Evolutionary conservation across 2,329 filamentous ascomycete genomes (phyloP).

Genomic region (Plectosphaerella cucumerina): DNA sequence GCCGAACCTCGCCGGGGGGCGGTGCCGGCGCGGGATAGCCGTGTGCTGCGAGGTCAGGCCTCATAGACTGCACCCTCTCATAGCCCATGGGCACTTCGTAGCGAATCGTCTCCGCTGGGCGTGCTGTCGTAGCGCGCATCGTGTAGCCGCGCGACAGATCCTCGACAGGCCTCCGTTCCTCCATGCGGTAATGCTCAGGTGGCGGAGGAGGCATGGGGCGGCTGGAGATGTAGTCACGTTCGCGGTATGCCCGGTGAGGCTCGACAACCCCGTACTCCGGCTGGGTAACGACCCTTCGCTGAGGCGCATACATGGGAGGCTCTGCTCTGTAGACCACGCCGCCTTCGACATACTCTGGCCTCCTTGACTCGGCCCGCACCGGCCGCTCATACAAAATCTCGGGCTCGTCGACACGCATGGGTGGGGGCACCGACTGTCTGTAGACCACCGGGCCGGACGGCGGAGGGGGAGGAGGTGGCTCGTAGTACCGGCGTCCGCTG

Average conservation of each 20-base stretch:
- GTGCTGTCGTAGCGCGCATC: constrained; percentile 52
- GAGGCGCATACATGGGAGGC: constrained; percentile 45
- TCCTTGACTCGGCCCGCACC: constrained; percentile 46
- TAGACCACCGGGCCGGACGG: constrained; percentile 22
- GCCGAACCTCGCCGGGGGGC: constrained; percentile 32
- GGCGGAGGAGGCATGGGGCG: constrained; percentile 37
- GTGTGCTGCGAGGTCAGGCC: constrained; percentile 31
- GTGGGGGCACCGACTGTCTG: constrained; percentile 51
- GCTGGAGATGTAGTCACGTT: constrained; percentile 50
- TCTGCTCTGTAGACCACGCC: constrained; percentile 44
- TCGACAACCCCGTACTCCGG: constrained; percentile 52
- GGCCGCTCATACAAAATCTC: constrained; percentile 65
- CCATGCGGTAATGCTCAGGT: constrained; percentile 38
- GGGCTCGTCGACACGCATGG: constrained; percentile 38
- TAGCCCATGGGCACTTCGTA: constrained; percentile 39
- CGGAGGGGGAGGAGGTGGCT: constrained; percentile 37
- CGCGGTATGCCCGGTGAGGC: constrained; percentile 48
- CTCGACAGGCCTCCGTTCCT: constrained; percentile 36
- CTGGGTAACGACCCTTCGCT: constrained; percentile 57
- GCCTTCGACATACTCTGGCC: constrained; percentile 46
- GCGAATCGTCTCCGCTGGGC: constrained; percentile 43
- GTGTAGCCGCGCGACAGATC: constrained; percentile 50
- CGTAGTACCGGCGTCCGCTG: constrained; percentile 74
- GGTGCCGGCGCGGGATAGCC: constrained; percentile 36
- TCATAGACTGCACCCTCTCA: constrained; percentile 34